Base-by-base conservation (phyloP, 108 stramenopile genomes). In the Halocafeteria seosinensis region DNA sequence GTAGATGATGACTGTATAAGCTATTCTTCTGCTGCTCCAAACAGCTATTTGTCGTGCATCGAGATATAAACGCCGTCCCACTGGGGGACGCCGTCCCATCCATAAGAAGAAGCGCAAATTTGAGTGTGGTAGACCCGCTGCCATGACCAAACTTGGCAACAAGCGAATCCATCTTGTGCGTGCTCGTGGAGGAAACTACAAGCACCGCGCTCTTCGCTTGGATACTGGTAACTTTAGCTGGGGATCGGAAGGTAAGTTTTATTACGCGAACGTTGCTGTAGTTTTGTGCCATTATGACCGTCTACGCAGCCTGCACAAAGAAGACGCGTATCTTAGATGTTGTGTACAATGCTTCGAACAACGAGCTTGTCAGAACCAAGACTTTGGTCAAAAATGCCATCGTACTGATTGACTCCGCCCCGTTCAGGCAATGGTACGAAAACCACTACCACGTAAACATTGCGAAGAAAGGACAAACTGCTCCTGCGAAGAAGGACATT, bases 291-390 rank as follows among this genome's bases (percentile, higher is more conserved):
- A 17, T n/a, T 47, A 47, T 47, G 21, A 21, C 42, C 17, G 42
- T 21, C n/a, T 47, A 26, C 0, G 12, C 67, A 77, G 76, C 73
- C 34, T 84, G 84, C 85, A 94, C 97, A 47, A 88, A 92, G 68
- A 96, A 96, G 87, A 88, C 94, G 33, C 90, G 93, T 80, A 90
- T 99, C 59, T 81, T 96, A 70, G 97, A 99, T 74, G 97, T 99
- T 8, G 80, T 84, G 33, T 96, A 95, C 91, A 99, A 99, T 76
- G 88, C 94, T 57, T 90, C 93, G 76, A 99, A 99, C 85, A 99
- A 99, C 88, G 97, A 99, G 78, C 80, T 99, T 70, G 94, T 99
- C 64, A 91, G 97, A 73, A 99, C 97, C 75, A 99, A 99, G 92
- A 99, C 97, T 9, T 85, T 99, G 23, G 97, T 99, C 37, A 99